Percentiles rank a stretch among this genome's conserved stretches.
Conservation (phyloP, 371 early-diverging fungal genomes). For the Mucor plumbeus region DNA sequence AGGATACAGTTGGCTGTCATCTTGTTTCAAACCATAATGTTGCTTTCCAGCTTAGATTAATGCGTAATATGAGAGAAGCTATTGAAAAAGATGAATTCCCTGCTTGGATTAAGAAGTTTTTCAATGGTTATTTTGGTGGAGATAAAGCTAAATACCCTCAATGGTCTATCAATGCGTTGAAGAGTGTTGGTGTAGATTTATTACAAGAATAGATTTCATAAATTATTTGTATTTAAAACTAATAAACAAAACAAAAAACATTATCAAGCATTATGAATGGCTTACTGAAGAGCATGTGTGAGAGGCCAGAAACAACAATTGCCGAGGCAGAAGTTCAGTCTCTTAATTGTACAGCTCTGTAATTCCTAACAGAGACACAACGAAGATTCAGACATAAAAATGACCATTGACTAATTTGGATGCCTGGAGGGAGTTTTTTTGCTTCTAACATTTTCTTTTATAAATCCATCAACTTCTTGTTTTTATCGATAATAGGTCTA, state of each 20-base stretch:
- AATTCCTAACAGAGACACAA: too few relatives aligned
- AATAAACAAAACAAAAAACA: neutral
- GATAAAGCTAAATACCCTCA: conserved; percentile 71
- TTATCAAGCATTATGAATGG: too few relatives aligned
- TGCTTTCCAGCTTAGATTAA: conserved; percentile 88
- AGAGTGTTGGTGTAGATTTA: conserved; percentile 78
- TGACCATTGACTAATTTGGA: too few relatives aligned
- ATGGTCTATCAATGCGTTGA: conserved; percentile 88
- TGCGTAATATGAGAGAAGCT: conserved; percentile 80
- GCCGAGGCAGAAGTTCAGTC: too few relatives aligned
- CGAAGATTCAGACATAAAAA: too few relatives aligned
- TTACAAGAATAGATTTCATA: conserved; percentile 1
- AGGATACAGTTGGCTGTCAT: conserved; percentile 92
- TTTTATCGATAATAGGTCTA: too few relatives aligned
- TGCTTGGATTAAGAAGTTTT: conserved; percentile 79
- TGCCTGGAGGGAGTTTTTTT: too few relatives aligned
- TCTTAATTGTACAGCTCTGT: too few relatives aligned
- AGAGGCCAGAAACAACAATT: too few relatives aligned
- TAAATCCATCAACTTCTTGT: too few relatives aligned
- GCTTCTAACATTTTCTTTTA: too few relatives aligned
- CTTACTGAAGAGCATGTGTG: too few relatives aligned
- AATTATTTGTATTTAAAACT: neutral
- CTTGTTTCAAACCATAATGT: conserved; percentile 92
- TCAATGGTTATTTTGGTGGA: conserved; percentile 68
- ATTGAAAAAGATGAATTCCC: conserved; percentile 83